Evolutionary conservation across 371 early-diverging fungal species (phyloP), one percentile per base, ranked within the genome.

Genomic region (Mucor velutinosus): DNA sequence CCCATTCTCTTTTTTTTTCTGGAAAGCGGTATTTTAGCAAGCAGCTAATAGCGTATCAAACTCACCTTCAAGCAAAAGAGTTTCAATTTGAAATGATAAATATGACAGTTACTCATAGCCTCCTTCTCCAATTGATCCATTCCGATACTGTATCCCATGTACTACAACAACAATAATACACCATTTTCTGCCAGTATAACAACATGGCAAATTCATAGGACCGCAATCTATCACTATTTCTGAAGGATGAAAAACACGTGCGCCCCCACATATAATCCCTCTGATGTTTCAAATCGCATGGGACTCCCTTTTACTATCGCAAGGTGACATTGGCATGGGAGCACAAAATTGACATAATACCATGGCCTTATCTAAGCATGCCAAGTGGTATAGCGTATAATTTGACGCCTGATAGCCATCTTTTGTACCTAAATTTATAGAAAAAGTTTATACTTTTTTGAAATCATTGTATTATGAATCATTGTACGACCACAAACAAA

Each of bases 181-280:
- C 53, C 27, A 53, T 53, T 53, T 53, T 25, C 27, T 53, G 27
- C 27, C 3, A 47, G 21, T 47, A 41, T 41, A 47, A 21, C 47
- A 47, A 53, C 27, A 27, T 53, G 53, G 27, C 53, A 53, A 27
- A 15, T 53, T 53, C 27, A 53, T 53, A 53, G 53, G 27, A 21
- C 23, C 53, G 23, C 53, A 53, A 53, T 53, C 53, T 53, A 53
- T 53, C 53, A 53, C 27, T 53, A 10, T 49, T 25, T 53, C 53
- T 53, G 53, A 53, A 53, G 53, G 27, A 25, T 53, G 53, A 53
- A 53, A 53, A 53, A 27, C 53, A 53, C 53, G 53, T 53, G 53
- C 14, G 15, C 27, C 27, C 27, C 51, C 25, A 23, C 23, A 49
- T 27, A 53, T 53, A 12, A 27, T 53, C 53, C 41, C 53, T 53